phyloP scores from a whole-genome alignment of 306 rosid species.

The Alnus glutinosa region DNA sequence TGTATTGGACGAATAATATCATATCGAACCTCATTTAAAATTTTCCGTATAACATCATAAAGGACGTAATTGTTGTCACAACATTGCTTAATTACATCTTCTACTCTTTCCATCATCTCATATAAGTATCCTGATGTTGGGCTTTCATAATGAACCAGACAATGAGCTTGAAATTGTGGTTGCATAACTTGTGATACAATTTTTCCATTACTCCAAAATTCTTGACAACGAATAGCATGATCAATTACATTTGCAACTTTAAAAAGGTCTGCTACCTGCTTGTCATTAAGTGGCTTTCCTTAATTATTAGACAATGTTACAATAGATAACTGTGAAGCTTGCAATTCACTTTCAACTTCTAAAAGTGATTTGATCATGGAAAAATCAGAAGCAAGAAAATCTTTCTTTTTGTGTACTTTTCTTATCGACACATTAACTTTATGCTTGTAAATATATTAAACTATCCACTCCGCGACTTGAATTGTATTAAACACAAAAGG shows the following conservation, averaged over 20 bases:
- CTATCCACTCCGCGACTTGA: background rate
- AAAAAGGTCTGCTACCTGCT: background rate
- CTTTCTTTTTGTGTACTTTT: background rate
- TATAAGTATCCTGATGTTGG: conserved; percentile 5
- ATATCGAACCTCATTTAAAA: background rate
- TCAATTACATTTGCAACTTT: background rate
- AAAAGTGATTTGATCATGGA: background rate
- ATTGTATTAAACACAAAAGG: background rate
- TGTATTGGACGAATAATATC: conserved; percentile 3
- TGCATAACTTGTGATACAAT: background rate
- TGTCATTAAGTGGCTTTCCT: background rate
- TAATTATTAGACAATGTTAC: background rate
- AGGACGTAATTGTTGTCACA: background rate
- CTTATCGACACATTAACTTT: background rate
- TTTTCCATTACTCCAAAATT: background rate
- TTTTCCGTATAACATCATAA: background rate
- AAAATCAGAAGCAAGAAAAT: too few relatives aligned
- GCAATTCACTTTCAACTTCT: background rate
- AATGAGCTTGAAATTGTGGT: background rate
- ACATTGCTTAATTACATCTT: background rate
- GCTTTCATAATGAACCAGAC: background rate
- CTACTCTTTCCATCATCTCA: background rate
- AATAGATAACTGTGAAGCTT: background rate
- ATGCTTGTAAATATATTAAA: background rate
- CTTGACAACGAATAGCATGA: background rate